phyloP scores from a whole-genome alignment of 106 monocot species.

The Dendrobium huoshanense region DNA sequence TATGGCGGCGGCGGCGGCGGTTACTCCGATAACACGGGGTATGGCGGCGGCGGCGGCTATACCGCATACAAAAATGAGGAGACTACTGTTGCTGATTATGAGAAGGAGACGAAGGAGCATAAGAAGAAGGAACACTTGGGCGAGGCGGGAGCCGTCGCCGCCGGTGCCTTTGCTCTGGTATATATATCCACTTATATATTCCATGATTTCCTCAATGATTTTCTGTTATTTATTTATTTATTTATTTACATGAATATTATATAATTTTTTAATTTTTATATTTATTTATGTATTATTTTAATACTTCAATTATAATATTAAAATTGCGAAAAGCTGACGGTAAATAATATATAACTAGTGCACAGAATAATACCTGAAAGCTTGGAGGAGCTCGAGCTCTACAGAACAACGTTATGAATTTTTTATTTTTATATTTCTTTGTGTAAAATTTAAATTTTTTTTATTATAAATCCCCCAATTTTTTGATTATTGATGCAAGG shows the following conservation, averaged over 20 bases:
- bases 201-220: background rate
- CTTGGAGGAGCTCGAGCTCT: no score
- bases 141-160: constrained; percentile 49
- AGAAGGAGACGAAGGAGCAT: constrained; percentile 40
- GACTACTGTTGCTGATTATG: constrained; percentile 10
- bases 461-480: no score
- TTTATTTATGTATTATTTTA: no score
- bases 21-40: background rate
- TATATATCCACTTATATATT: background rate
- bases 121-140: constrained; percentile 59
- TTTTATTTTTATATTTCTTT: no score
- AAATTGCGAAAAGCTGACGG: no score
- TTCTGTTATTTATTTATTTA: background rate
- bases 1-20: constrained; percentile 2
- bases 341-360: no score
- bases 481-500: no score
- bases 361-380: no score
- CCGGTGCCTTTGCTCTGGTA: constrained; percentile 42
- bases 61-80: background rate
- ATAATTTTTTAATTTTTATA: background rate
- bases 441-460: no score
- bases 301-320: no score
- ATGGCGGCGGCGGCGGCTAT: background rate
- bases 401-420: no score
- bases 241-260: background rate